Base-by-base conservation (phyloP, 768 basidiomycete genomes). In the Xerocomellus intermedius region DNA sequence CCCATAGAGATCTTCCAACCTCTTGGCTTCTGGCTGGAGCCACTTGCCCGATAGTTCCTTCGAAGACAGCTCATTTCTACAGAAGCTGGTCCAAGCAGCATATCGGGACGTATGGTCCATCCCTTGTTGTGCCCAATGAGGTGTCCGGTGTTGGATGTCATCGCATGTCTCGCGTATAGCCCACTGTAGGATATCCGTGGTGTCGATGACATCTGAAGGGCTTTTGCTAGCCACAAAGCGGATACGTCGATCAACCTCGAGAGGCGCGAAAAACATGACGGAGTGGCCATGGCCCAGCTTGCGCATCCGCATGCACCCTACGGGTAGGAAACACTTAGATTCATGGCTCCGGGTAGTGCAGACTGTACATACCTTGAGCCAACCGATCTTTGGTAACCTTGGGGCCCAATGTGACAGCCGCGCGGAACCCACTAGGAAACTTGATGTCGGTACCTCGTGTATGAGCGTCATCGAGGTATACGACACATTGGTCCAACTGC, bases 231-330 rank as follows among this genome's bases (percentile, higher is more conserved):
- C 55, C 19, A 68, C 54, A 7, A 50, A 50, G 37, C 75, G 74
- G 42, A 82, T 80, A 1, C 56, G 54, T 45, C 59, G 60, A 52
- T 77, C 74, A 8, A 80, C 68, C 42, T 81, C 81, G 64, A 64
- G 64, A n/a, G 80, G 74, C 1, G 78, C 79, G 42, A 78, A 77
- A 57, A 82, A 81, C 54, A 77, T 66, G 24, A 80, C 60, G 4
- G 80, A 76, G 53, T 82, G 81, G 0, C 74, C 76, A 13, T 68
- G 62, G 13, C 81, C 81, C 0, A 82, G 72, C 58, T 74, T 73
- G 14, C 81, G 72, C 80, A 82, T 80, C 9, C 81, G 71, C 81
- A 82, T 82, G 48, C 81, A 82, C 5, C 79, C 80, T 81, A 13
- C 66, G 64, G 1, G n/a, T 2, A 12, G 19, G 2, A 12, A n/a